Base-by-base conservation (phyloP, 352 stramenopile species). In the Phytophthora crassamura region DNA sequence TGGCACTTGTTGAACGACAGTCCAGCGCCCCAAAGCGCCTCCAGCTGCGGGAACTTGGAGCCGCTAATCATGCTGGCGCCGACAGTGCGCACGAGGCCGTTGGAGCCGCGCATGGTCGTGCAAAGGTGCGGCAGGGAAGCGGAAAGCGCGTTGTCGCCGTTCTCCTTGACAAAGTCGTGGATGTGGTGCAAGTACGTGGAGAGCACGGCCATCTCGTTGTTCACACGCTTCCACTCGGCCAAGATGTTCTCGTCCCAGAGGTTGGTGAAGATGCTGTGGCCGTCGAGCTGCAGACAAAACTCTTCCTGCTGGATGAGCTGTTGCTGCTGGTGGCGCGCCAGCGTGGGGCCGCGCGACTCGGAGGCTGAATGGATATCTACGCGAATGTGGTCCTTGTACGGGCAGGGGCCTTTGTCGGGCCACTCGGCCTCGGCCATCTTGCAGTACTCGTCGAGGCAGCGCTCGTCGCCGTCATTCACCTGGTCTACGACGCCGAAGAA, bases 1-100 rank as follows among this genome's bases (percentile, higher is more conserved):
- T 94, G 86, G 58, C 86, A 94, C 69, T 94, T 94, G 74, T 77
- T 85, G 50, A 93, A 94, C n/a, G 81, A 92, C 7, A 95, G 64
- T 15, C 86, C 86, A 20, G 83, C 86, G 20, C 86, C 84, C 86
- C 86, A 95, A 7, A 95, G 67, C 32, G 84, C 83, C 32, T 72
- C 73, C 22, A 95, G 50, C 66, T 93, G 85, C 14, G 87, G 87
- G 52, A 84, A 87, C 59, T 94, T 91, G 22, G 82, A 83, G 35
- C 52, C 65, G 20, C 61, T 79, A 56, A 94, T 95, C 84, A 93
- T 94, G 57, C 84, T 93, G 46, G 87, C 87, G 36, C 87, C 87
- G 35, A 86, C 67, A 59, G 80, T 95, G 47, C 87, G 83, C 28
- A 95, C 85, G 16, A 82, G 65, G 11, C 81, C 80, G 55, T 90